Base-by-base conservation (phyloP, 768 basidiomycete species). In the Hygrophoropsis aurantiaca region DNA sequence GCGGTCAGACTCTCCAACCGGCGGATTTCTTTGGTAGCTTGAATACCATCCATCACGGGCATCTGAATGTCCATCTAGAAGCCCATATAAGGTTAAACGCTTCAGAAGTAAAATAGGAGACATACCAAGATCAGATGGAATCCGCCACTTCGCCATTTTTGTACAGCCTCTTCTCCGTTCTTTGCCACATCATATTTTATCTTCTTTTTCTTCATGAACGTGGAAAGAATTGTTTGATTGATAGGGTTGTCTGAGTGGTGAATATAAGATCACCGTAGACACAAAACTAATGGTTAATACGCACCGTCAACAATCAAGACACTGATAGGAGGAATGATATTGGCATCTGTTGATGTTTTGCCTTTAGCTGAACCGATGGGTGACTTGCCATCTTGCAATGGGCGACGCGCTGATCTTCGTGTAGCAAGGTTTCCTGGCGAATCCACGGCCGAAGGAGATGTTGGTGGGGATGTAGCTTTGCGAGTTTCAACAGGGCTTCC, bases 51-150 rank as follows among this genome's bases (percentile, higher is more conserved):
- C 90, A 97, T 98, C 56, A 98, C 85, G 8, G 97, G 97, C 82
- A 99, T 94, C 69, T 98, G 95, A 44, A 99, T 98, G 72, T 99
- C 97, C 97, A 99, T 99, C 95, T 97, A 55, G 3, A 49, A 23
- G 26, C 32, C 42, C 40, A 54, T 39, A n/a, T 65, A 30, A 62
- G 47, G 51, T 26, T 27, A 46, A 32, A 11, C 13, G 20, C 32
- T 27, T 19, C 16, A 36, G n/a, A 34, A 36, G 10, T 32, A 32
- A 18, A 25, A 32, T 19, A 26, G n/a, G 47, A 46, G 27, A 43
- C 90, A 55, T 52, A 97, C 95, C 68, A 99, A 69, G 45, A 99
- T 97, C 41, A 99, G 76, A 72, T 99, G 95, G 69, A 97, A 99
- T 42, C 77, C 84, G 18, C 95, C 97, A 5, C 82, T 87, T 50